Evolutionary conservation across 768 basidiomycete genomes (phyloP).

Genomic region (Mycena galopus): DNA sequence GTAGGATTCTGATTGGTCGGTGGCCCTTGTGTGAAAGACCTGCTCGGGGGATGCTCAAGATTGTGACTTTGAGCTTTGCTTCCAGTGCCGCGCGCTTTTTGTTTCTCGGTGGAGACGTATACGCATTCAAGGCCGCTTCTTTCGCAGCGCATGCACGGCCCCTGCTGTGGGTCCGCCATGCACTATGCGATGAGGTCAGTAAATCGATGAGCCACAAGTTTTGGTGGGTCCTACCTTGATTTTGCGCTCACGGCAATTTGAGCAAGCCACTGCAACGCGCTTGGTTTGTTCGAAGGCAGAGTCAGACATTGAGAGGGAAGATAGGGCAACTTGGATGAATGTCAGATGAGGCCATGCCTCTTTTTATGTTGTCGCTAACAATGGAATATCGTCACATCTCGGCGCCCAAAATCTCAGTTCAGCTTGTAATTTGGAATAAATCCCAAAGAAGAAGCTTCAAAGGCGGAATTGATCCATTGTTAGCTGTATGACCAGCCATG

Average conservation of each 20-base stretch:
- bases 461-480: too few relatives aligned
- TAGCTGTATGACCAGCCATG: too few relatives aligned
- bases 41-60: background rate
- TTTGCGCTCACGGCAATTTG: background rate
- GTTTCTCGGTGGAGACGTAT: background rate
- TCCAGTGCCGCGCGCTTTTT: background rate
- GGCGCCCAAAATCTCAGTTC: background rate
- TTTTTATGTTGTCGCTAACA: background rate
- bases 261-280: background rate
- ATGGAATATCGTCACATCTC: background rate
- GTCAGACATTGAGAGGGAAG: background rate
- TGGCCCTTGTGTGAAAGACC: background rate
- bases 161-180: background rate
- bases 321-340: background rate
- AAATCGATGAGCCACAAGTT: too few relatives aligned
- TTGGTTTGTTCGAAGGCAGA: background rate
- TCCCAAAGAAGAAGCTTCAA: too few relatives aligned
- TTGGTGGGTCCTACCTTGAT: background rate
- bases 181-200: background rate
- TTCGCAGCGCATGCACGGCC: slow-evolving; percentile 2
- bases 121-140: background rate
- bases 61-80: background rate
- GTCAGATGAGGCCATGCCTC: background rate
- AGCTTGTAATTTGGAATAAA: too few relatives aligned
- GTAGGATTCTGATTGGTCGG: background rate